Conservation (phyloP, 2,329 filamentous ascomycete genomes). For the Akanthomyces lecanii region DNA sequence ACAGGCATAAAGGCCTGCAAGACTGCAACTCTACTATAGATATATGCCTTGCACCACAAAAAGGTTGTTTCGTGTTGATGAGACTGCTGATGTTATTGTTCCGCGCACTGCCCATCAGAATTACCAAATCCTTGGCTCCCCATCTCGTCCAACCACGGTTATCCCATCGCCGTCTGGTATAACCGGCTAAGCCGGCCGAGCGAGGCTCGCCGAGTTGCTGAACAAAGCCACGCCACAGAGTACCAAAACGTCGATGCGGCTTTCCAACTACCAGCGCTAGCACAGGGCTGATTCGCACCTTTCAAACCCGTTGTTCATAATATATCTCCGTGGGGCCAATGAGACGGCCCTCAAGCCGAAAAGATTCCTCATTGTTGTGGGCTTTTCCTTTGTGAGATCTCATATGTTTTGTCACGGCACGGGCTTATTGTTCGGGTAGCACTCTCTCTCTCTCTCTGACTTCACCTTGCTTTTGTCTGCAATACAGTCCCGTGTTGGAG, state of each 20-base stretch:
- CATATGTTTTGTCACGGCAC: background rate
- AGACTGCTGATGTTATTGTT: background rate
- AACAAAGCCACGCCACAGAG: background rate
- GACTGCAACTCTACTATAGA: background rate
- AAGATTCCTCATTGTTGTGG: conserved; percentile 2
- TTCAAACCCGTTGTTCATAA: background rate
- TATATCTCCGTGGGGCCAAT: background rate
- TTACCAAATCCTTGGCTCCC: background rate
- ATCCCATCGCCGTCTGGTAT: background rate
- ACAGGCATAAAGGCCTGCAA: too few relatives aligned
- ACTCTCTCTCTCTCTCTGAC: background rate
- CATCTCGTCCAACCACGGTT: background rate
- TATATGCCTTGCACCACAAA: background rate
- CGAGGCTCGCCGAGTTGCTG: background rate
- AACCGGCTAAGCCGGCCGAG: background rate
- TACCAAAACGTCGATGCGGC: background rate
- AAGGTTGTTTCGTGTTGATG: background rate
- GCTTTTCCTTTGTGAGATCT: background rate
- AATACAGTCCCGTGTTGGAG: background rate
- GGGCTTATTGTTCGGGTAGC: background rate
- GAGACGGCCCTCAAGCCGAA: background rate
- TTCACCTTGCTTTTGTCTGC: background rate
- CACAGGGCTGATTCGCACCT: conserved; percentile 6
- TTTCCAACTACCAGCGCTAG: background rate
- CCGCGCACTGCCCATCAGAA: background rate